Base-by-base conservation (phyloP, 2,329 filamentous ascomycete species). In the Aureobasidium vineae region DNA sequence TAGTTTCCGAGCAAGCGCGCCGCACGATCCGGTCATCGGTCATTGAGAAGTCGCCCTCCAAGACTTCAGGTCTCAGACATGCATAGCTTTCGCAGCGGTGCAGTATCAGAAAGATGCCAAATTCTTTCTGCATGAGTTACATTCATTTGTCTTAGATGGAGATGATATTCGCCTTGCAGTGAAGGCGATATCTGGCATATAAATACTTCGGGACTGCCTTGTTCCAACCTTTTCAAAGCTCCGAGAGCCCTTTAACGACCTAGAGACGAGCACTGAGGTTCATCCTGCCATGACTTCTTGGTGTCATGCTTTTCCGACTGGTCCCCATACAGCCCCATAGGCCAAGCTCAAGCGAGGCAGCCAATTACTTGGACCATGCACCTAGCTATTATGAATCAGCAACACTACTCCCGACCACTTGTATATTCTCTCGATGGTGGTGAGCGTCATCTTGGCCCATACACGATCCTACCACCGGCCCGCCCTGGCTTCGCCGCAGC, bases 311-410 rank as follows among this genome's bases (percentile, higher is more conserved):
- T 23, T 28, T 45, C 16, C 31, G 5, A 5, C 26, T 11, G 16
- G 26, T 26, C 21, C 41, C 16, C 31, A 4, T 47, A 47, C 41
- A 36, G 6, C 19, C 28, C 15, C 56, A 45, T 36, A n/a, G 41
- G 41, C 56, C 41, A 60, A 47, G 56, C 56, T 19, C 40, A 36
- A 36, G 41, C 40, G 41, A 33, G 19, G n/a, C 33, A 47, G 56
- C 56, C 56, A 60, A 60, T 47, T n/a, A 47, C 41, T 60, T 60
- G 54, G 56, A 60, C 43, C 21, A 60, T 60, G 56, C 56, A 60
- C 28, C 41, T 60, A 60, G 56, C 56, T 60, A 41, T 36, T 47
- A 60, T 47, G 28, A n/a, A 47, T 23, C 19, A 31, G 26, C 54
- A 43, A 19, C 7, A 43, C 23, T 26, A 21, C 23, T 2, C 38